Evolutionary conservation across 805 yeast genomes (phyloP).

Genomic region (Wickerhamiella siamensis): DNA sequence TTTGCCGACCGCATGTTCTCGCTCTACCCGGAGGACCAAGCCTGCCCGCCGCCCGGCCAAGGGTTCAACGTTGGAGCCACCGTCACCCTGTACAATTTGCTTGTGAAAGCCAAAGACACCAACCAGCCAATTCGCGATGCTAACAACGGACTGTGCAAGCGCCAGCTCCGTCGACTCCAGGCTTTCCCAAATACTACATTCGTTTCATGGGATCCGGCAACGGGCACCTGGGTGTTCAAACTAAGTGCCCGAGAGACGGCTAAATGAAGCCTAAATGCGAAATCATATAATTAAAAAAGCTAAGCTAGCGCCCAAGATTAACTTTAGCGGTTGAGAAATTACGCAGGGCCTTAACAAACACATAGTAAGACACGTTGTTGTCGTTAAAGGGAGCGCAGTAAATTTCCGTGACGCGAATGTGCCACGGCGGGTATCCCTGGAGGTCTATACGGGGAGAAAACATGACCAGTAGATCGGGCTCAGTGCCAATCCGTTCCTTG

Average conservation of each 20-base stretch:
- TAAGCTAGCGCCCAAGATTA: constrained; percentile 48
- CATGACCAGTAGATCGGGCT: constrained; percentile 75
- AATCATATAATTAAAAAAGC: not conserved
- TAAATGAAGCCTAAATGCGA: not conserved
- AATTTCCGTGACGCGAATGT: constrained; percentile 75
- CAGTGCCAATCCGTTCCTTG: constrained; percentile 64
- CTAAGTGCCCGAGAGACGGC: constrained; percentile 14
- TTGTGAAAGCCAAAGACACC: constrained; percentile 60
- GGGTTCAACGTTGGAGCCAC: constrained; percentile 70
- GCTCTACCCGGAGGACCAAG: constrained; percentile 55
- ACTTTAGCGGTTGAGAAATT: constrained; percentile 63
- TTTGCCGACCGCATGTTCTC: constrained; percentile 47
- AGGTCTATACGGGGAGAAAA: constrained; percentile 81
- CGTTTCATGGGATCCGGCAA: constrained; percentile 58
- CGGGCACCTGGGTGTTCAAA: constrained; percentile 33
- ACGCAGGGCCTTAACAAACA: constrained; percentile 39
- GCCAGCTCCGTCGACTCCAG: constrained; percentile 56
- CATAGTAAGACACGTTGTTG: constrained; percentile 61
- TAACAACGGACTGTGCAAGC: constrained; percentile 52
- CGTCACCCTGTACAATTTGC: constrained; percentile 65
- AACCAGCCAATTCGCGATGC: constrained; percentile 65
- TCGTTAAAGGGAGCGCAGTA: constrained; percentile 83
- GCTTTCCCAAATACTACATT: constrained; percentile 45
- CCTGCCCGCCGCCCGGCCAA: constrained; percentile 56
- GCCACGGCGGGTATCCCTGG: constrained; percentile 98